Evolutionary conservation across 2,329 filamentous ascomycete species (phyloP).

Genomic region (Trichoderma afroharzianum): DNA sequence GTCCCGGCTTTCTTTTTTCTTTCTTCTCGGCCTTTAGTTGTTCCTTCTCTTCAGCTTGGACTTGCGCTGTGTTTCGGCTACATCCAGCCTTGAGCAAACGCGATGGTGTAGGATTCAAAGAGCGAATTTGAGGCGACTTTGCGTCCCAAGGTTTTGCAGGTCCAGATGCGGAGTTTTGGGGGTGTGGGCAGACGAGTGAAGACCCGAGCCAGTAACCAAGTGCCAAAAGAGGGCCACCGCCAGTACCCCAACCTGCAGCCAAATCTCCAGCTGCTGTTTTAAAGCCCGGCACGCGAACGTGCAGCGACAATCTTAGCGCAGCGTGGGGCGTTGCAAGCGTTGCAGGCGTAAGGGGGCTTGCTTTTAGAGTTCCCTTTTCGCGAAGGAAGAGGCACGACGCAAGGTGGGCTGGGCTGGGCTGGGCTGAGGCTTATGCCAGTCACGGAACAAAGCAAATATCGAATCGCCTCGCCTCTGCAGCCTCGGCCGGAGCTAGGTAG

Average conservation of each 20-base stretch:
- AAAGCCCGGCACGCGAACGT: slow-evolving; percentile 14
- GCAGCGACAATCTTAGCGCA: slow-evolving; percentile 15
- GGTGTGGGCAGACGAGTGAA: background rate
- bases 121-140: slow-evolving; percentile 19
- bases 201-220: slow-evolving; percentile 8
- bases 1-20: background rate
- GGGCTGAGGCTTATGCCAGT: slow-evolving; percentile 6
- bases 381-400: background rate
- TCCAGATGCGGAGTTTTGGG: slow-evolving; percentile 15
- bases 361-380: background rate
- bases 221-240: background rate
- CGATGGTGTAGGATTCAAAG: slow-evolving; percentile 19
- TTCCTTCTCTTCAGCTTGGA: slow-evolving; percentile 2
- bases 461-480: background rate
- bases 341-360: slow-evolving; percentile 8
- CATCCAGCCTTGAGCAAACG: slow-evolving; percentile 11
- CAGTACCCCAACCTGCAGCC: slow-evolving; percentile 12
- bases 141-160: slow-evolving; percentile 13
- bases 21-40: background rate
- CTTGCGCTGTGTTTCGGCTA: background rate
- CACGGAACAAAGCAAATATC: background rate
- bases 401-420: background rate
- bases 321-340: slow-evolving; percentile 10
- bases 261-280: slow-evolving; percentile 9
- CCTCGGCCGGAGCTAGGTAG: background rate